These are phyloP conservation scores for Solanum bulbocastanum DNA, from an alignment of 257 asterid genomes.

Conservation along the genomic window DNA sequence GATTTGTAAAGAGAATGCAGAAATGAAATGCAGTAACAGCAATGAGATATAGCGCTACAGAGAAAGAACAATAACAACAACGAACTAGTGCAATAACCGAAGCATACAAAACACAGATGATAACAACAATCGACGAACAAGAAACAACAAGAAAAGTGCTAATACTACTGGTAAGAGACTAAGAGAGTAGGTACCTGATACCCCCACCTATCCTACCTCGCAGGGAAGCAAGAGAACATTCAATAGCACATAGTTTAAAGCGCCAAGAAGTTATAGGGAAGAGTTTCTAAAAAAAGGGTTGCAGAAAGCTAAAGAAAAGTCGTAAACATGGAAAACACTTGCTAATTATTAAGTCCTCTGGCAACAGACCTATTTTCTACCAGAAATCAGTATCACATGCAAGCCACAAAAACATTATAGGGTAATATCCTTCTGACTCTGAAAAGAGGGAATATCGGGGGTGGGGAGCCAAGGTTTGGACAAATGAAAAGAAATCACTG, in stretches of 20 bases:
- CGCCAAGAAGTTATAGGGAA: neutral
- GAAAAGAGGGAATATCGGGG: neutral
- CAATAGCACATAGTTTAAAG: neutral
- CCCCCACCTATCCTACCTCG: neutral
- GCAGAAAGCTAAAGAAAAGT: neutral
- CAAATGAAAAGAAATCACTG: neutral
- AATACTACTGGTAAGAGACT: neutral
- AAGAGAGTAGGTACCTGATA: neutral
- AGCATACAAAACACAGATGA: neutral
- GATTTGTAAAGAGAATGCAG: neutral
- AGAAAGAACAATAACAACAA: neutral
- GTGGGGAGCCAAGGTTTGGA: neutral
- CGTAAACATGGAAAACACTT: neutral
- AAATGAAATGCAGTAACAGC: neutral
- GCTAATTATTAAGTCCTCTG: neutral
- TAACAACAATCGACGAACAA: neutral
- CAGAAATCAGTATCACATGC: neutral
- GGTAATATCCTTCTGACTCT: too few relatives aligned
- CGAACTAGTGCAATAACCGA: neutral
- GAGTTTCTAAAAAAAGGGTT: neutral
- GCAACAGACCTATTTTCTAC: neutral
- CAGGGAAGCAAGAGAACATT: neutral
- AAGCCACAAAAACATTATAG: neutral
- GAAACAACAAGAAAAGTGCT: neutral
- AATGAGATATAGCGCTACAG: neutral